Conservation (phyloP, 371 early-diverging fungal genomes). For the Syncephalastrum contaminatum region DNA sequence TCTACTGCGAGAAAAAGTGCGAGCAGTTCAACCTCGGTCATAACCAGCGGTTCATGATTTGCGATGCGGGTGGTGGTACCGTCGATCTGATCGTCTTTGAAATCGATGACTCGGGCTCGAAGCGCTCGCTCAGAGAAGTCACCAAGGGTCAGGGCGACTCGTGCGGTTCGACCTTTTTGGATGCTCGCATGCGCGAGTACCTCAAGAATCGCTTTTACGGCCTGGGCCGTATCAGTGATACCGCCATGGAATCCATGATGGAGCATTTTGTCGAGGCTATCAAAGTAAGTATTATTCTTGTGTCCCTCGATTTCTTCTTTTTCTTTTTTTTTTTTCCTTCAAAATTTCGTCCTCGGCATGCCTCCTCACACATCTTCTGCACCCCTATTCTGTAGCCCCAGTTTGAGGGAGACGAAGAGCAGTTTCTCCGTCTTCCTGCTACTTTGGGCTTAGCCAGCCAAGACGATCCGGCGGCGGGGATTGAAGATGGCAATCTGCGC, state of each 20-base stretch:
- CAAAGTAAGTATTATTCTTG: constrained; percentile 31
- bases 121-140: constrained; percentile 50
- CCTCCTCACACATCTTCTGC: constrained; percentile 4
- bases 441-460: constrained; percentile 51
- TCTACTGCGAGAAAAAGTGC: constrained; percentile 50
- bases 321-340: neutral
- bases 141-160: constrained; percentile 56
- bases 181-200: constrained; percentile 51
- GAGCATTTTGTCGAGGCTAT: constrained; percentile 44
- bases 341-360: constrained; percentile 1
- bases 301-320: neutral
- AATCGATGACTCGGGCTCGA: constrained; percentile 41
- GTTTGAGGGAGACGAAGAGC: constrained; percentile 62
- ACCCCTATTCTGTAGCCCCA: constrained; percentile 36
- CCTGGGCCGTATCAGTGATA: constrained; percentile 42
- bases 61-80: constrained; percentile 69
- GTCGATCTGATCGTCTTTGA: constrained; percentile 59
- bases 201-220: constrained; percentile 41
- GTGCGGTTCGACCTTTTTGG: constrained; percentile 59
- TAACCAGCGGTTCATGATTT: constrained; percentile 59
- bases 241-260: constrained; percentile 51
- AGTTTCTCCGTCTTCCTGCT: constrained; percentile 54
- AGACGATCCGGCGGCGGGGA: constrained; percentile 55
- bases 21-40: constrained; percentile 48
- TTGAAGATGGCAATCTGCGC: constrained; percentile 57